These are phyloP conservation scores for Xylaria castorea DNA, from an alignment of 495 filamentous ascomycete genomes.

Conservation along the genomic window DNA sequence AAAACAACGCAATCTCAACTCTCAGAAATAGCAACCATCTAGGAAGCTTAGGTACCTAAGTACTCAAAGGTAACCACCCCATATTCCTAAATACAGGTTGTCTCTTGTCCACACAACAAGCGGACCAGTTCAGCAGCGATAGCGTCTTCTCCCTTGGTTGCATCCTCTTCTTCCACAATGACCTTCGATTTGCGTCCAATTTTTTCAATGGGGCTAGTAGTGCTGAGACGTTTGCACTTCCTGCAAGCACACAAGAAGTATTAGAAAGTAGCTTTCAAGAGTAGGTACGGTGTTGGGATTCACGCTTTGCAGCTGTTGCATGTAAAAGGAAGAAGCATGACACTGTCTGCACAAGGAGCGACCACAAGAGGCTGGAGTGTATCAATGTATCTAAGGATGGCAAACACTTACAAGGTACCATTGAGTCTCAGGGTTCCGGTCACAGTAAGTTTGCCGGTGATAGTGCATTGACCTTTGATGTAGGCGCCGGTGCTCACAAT, in stretches of 20 bases:
- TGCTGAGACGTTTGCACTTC: constrained; percentile 10
- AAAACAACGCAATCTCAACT: not conserved
- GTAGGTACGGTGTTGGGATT: not conserved
- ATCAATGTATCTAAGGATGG: not conserved
- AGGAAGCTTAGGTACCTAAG: not conserved
- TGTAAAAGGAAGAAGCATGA: not conserved
- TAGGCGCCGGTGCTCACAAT: not conserved
- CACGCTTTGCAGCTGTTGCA: not conserved
- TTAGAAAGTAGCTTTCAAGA: not conserved
- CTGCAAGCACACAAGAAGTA: not conserved
- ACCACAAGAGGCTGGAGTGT: not conserved
- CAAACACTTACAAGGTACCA: constrained; percentile 12
- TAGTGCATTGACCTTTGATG: constrained; percentile 14
- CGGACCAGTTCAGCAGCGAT: not conserved
- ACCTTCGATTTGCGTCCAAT: not conserved
- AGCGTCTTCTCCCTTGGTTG: not conserved
- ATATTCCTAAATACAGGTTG: constrained; percentile 3
- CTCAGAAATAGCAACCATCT: not conserved
- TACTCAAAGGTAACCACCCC: not conserved
- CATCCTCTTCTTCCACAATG: not conserved
- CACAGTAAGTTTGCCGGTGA: constrained; percentile 3
- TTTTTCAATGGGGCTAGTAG: not conserved
- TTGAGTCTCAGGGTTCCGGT: constrained; percentile 3
- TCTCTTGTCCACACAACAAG: not conserved
- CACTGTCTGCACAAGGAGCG: not conserved